Evolutionary conservation across 768 basidiomycete genomes (phyloP), one percentile per base, ranked within the genome.

Genomic region (Pisolithus tinctorius): DNA sequence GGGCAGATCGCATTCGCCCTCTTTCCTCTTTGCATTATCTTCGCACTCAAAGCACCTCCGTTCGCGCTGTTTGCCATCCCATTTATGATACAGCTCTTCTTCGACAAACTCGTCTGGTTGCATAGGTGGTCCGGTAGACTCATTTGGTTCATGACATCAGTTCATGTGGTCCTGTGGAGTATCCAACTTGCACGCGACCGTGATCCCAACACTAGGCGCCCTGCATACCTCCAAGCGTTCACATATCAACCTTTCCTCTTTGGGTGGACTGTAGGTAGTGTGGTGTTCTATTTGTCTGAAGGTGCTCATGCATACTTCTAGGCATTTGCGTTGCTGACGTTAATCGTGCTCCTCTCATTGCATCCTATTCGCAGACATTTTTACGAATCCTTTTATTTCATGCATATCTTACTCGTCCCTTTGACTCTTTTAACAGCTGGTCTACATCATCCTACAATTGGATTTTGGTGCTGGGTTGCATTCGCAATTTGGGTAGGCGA

Each of bases 1-100:
- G 88, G 88, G 0, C 70, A 84, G 50, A 81, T 88, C 37, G 79
- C 85, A 1, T 89, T 88, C 59, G 79, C 84, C 2, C 73, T 88
- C 27, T 70, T 87, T 44, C 88, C 88, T 0, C 73, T 90, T 7
- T 82, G 80, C 49, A 70, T 88, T 52, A 72, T 86, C 13, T 75
- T 88, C 54, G 85, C 82, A 8, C 74, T 91, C 63, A 91, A 83
- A 62, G 75, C 75, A 29, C 77, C 82, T 10, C 85, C 88, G 0
- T 83, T 88, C 58, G 86, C 87, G 50, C 59, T 88, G 45, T 79
- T 88, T 57, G 79, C 88, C 45, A 65, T 83, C 48, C 75, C 81
- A 0, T 78, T 77, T 55, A 70, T 80, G 51, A 76, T 77, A 38
- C 81, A 86, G 49, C 57, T 88, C n/a, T 77, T 81, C 58, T 85